Base-by-base conservation (phyloP, 2,329 filamentous ascomycete genomes). In the Aspergillus brasiliensis region DNA sequence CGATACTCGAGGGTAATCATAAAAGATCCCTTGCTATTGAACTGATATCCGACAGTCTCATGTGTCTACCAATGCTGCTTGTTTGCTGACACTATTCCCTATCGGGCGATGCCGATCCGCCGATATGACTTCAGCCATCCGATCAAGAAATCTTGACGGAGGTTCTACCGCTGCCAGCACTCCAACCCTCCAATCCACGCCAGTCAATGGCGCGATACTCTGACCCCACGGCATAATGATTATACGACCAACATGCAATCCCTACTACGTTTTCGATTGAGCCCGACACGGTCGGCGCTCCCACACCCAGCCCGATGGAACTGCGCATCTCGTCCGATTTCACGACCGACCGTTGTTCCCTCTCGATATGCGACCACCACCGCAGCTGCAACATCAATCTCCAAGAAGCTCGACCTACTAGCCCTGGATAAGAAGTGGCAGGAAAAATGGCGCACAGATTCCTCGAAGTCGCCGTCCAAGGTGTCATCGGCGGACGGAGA, bases 361-460 rank as follows among this genome's bases (percentile, higher is more conserved):
- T 53, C 63, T 37, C 69, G 73, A 55, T 61, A 69, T 47, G 61
- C 71, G 46, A 68, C 73, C 34, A 73, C 69, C 15, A 73, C 69
- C 13, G 34, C 51, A 15, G 28, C 65, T 3, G 28, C 64, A 8
- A 60, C 64, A 5, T 47, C 68, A 3, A 53, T 42, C 21, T 13
- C 66, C 5, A 64, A 59, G 57, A 72, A 68, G 52, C 72, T 81
- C 21, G 78, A 83, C 60, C 76, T 84, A 10, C 69, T 73, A 1
- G 73, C 77, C 1, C 75, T 84, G 40, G 82, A 84, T 64, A 70
- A 70, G 27, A 86, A 86, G 79, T 86, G 84, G 84, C 82, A 83
- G 67, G 67, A 71, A 52, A 77, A 72, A 76, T 85, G 83, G 83
- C 72, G 71, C 55, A 51, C 56, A 10, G 65, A 71, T 19, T 62